Conservation (phyloP, 768 basidiomycete genomes). For the Leucosporidium yakuticum region DNA sequence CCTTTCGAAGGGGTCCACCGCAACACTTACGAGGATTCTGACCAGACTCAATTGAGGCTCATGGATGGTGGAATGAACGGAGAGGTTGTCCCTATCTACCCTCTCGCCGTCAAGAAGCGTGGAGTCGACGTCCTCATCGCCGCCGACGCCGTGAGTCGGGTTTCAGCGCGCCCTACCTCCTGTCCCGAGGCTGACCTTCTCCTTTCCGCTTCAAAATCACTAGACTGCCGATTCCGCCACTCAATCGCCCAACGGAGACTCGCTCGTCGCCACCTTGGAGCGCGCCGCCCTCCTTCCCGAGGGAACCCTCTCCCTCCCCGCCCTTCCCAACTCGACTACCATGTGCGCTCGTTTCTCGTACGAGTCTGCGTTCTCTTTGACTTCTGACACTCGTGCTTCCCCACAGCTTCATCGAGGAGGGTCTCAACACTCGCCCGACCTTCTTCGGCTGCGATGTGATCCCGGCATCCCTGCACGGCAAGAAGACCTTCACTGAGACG, state of each 20-base stretch:
- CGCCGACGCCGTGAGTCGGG: slow-evolving; percentile 50
- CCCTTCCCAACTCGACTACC: slow-evolving; percentile 17
- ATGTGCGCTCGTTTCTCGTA: no score
- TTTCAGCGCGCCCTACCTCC: slow-evolving; percentile 41
- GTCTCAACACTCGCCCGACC: slow-evolving; percentile 61
- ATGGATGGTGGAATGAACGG: slow-evolving; percentile 66
- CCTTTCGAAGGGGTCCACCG: slow-evolving; percentile 46
- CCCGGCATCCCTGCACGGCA: slow-evolving; percentile 34
- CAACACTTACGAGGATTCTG: slow-evolving; percentile 54
- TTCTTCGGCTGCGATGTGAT: slow-evolving; percentile 70
- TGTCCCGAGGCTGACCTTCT: slow-evolving; percentile 64
- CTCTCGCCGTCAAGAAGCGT: slow-evolving; percentile 62
- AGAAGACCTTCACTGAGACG: not conserved
- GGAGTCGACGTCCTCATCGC: slow-evolving; percentile 68
- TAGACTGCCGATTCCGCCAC: slow-evolving; percentile 15
- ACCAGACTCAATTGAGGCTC: slow-evolving; percentile 54
- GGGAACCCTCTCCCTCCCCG: not conserved
- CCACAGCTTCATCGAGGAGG: slow-evolving; percentile 53
- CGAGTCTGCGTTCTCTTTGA: not conserved
- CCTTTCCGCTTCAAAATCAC: not conserved
- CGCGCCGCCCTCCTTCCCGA: slow-evolving; percentile 44
- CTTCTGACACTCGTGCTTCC: slow-evolving; percentile 30
- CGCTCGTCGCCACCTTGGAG: slow-evolving; percentile 48
- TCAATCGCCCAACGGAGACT: slow-evolving; percentile 13
- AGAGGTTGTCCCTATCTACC: slow-evolving; percentile 65